A percentile compares a stretch with the other conserved stretches of the same genome.
These are phyloP conservation scores for Suillus decipiens DNA, from an alignment of 768 basidiomycete genomes.

Conservation along the genomic window DNA sequence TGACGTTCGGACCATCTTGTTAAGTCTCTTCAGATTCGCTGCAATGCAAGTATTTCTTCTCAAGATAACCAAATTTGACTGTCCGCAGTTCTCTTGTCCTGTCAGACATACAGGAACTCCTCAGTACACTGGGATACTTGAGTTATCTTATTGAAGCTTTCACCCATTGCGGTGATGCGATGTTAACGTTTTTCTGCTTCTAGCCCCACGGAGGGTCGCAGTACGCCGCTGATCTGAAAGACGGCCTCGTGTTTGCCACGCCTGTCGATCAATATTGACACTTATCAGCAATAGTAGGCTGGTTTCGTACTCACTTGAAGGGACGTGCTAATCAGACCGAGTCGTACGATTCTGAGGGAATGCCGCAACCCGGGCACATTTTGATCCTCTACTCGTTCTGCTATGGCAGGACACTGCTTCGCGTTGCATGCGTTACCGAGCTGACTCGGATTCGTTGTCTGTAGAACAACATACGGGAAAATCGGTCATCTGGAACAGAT, in stretches of 20 bases:
- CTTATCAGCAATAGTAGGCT: not conserved
- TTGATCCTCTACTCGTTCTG: not conserved
- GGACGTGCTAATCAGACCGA: not conserved
- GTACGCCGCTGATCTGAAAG: not conserved
- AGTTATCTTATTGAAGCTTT: not conserved
- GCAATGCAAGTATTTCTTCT: not conserved
- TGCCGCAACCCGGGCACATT: not conserved
- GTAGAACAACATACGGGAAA: not conserved
- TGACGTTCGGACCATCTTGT: too few relatives aligned
- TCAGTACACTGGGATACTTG: not conserved
- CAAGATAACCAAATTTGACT: not conserved
- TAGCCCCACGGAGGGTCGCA: not conserved
- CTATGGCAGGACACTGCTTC: not conserved
- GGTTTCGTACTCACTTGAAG: not conserved
- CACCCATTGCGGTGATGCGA: not conserved
- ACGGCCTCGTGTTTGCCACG: not conserved
- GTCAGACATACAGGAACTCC: not conserved
- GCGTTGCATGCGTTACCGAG: not conserved
- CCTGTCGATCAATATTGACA: not conserved
- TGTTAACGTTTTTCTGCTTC: slow-evolving; percentile 1
- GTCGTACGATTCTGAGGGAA: slow-evolving; percentile 5
- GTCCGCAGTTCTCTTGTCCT: not conserved
- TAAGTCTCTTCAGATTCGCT: not conserved
- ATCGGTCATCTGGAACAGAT: not conserved
- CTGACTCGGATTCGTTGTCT: too few relatives aligned